These are phyloP conservation scores for Geranomyces michiganensis DNA, from an alignment of 192 early-diverging fungal species.

Conservation along the genomic window DNA sequence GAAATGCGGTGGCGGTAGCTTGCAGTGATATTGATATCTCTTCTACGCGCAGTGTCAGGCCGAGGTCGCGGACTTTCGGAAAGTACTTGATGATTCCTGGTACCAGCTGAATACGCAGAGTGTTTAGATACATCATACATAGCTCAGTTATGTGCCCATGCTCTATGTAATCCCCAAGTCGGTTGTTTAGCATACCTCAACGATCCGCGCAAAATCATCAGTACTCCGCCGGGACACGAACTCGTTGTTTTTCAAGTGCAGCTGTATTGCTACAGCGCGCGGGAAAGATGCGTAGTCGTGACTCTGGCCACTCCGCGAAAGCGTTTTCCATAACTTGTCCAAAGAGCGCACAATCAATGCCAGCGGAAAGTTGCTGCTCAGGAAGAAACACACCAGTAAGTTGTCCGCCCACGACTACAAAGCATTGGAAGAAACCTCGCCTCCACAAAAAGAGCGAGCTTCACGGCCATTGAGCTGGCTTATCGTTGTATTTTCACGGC, in stretches of 20 bases:
- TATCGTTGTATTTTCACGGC: too few relatives aligned
- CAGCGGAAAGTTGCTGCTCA: slow-evolving; percentile 27
- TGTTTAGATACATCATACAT: slow-evolving; percentile 1
- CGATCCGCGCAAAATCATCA: slow-evolving; percentile 22
- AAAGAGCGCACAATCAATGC: slow-evolving; percentile 24
- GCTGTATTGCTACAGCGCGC: slow-evolving; percentile 25
- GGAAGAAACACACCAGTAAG: too few relatives aligned
- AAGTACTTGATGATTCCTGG: slow-evolving; percentile 32
- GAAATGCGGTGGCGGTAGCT: slow-evolving; percentile 30
- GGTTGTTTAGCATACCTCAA: slow-evolving; percentile 11
- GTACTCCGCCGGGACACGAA: slow-evolving; percentile 16
- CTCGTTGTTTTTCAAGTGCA: slow-evolving; percentile 26
- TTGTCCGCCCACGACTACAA: too few relatives aligned
- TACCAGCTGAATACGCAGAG: slow-evolving; percentile 17
- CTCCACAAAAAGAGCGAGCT: too few relatives aligned
- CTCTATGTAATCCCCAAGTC: background rate
- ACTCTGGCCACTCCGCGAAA: slow-evolving; percentile 8
- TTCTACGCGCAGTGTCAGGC: slow-evolving; percentile 29
- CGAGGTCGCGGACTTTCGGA: slow-evolving; percentile 25
- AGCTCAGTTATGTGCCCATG: background rate
- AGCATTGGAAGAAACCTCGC: too few relatives aligned
- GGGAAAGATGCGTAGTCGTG: slow-evolving; percentile 32
- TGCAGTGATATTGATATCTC: slow-evolving; percentile 21
- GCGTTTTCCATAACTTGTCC: slow-evolving; percentile 21
- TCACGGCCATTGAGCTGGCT: too few relatives aligned